Evolutionary conservation across 2,329 filamentous ascomycete genomes (phyloP).

Genomic region (Talaromyces sp.): DNA sequence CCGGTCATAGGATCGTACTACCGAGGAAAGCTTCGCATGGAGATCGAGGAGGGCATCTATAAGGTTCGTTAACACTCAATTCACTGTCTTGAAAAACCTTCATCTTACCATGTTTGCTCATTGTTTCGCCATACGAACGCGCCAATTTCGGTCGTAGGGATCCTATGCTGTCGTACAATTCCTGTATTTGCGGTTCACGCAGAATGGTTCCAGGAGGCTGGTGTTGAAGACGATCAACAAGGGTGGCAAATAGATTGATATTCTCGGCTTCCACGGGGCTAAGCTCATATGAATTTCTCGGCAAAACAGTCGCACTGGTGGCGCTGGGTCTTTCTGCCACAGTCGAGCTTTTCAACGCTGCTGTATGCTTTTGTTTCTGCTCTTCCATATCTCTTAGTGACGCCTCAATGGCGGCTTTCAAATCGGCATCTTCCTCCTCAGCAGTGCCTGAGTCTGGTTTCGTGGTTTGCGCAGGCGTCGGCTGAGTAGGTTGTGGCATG

Average conservation of each 20-base stretch:
- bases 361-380: conserved; percentile 86
- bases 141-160: conserved; percentile 86
- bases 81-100: background rate
- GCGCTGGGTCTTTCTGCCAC: conserved; percentile 47
- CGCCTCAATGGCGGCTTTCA: conserved; percentile 91
- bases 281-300: conserved; percentile 91
- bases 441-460: conserved; percentile 32
- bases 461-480: background rate
- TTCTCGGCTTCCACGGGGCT: conserved; percentile 93
- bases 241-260: conserved; percentile 88
- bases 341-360: conserved; percentile 73
- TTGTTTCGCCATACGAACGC: conserved; percentile 93
- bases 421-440: conserved; percentile 85
- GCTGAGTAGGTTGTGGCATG: conserved; percentile 54
- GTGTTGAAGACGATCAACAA: conserved; percentile 90
- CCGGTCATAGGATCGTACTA: conserved; percentile 93
- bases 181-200: conserved; percentile 95
- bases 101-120: conserved; percentile 91
- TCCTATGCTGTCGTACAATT: conserved; percentile 97
- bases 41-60: conserved; percentile 81
- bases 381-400: conserved; percentile 96
- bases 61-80: conserved; percentile 14
- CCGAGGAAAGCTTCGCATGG: conserved; percentile 90
- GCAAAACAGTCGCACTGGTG: conserved; percentile 49
- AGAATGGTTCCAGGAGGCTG: conserved; percentile 93